Percentiles rank a stretch among this genome's conserved stretches.
Conservation (phyloP, 129 eudicot genomes). For the Artemisia annua region DNA sequence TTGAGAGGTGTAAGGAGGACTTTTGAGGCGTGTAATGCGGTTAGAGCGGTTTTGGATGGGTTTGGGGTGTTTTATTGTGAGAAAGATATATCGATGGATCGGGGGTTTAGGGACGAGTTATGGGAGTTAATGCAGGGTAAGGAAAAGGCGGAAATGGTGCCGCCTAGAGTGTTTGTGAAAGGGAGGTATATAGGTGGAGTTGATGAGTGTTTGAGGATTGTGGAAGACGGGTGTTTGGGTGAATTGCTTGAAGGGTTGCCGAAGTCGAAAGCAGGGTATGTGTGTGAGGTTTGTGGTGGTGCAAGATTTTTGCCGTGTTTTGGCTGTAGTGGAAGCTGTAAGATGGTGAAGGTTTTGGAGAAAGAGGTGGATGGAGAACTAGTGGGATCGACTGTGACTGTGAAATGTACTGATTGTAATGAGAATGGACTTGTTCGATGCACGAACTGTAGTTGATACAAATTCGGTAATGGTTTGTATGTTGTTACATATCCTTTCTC, state of each 20-base stretch:
- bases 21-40: conserved; percentile 76
- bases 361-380: conserved; percentile 32
- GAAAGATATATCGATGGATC: conserved; percentile 88
- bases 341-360: conserved; percentile 41
- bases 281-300: conserved; percentile 91
- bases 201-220: conserved; percentile 61
- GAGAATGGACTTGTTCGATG: conserved; percentile 91
- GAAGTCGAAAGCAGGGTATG: conserved; percentile 45
- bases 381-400: conserved; percentile 35
- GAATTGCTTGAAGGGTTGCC: conserved; percentile 70
- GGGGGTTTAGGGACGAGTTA: conserved; percentile 73
- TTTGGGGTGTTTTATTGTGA: conserved; percentile 61
- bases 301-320: conserved; percentile 80
- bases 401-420: conserved; percentile 76
- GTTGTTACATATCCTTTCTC: not conserved
- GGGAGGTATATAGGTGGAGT: conserved; percentile 87
- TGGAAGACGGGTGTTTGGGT: conserved; percentile 66
- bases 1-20: conserved; percentile 74
- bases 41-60: conserved; percentile 62
- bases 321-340: conserved; percentile 86
- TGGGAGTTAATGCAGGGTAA: conserved; percentile 58
- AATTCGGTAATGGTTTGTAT: not conserved
- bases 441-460: conserved; percentile 74
- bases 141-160: conserved; percentile 40
- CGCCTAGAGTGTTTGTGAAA: conserved; percentile 70